Base-by-base conservation (phyloP, 1,284 basidiomycete genomes). In the Lentinus polychrous region DNA sequence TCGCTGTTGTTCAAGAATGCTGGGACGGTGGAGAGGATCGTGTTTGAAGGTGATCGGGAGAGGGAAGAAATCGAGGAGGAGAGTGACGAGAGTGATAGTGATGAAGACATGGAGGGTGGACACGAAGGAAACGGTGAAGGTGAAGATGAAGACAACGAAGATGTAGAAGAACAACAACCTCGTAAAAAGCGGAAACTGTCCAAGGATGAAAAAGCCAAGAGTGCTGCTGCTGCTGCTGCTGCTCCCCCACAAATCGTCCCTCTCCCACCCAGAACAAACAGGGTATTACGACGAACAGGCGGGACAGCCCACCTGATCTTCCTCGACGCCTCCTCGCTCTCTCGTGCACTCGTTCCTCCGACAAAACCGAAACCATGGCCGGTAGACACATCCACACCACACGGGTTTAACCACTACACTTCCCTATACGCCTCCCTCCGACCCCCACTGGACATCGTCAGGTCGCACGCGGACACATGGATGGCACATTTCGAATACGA, bases 401-500 rank as follows among this genome's bases (percentile, higher is more conserved):
- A 67, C 1, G 91, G 91, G 0, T 68, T 93, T 2, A 66, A 74
- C 0, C 88, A 87, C 61, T 94, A 94, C 59, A 58, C 67, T 3
- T 65, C 78, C 2, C 69, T 78, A 8, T 82, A 92, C 63, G 68
- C 75, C 1, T 66, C 83, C 0, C 67, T 80, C 11, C 78, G 90
- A 4, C 91, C 91, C 0, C 75, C 86, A 3, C 72, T 93, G 8
- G 79, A 84, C 48, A 61, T 71, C 22, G 78, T 94, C 24, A 81
- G 78, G 46, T 76, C 72, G 11, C 88, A 91, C 57, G 88, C 88
- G 0, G 87, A 94, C 63, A 76, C 80, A 1, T 79, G 76, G 35
- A 83, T 94, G 67, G 80, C 77, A 34, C 68, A 79, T 8, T 91
- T 81, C 69, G 91, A 94, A 61, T 81, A 81, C 62, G 78, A 87